Base-by-base conservation (phyloP, 805 yeast genomes). In the Candida sakaeoensis region DNA sequence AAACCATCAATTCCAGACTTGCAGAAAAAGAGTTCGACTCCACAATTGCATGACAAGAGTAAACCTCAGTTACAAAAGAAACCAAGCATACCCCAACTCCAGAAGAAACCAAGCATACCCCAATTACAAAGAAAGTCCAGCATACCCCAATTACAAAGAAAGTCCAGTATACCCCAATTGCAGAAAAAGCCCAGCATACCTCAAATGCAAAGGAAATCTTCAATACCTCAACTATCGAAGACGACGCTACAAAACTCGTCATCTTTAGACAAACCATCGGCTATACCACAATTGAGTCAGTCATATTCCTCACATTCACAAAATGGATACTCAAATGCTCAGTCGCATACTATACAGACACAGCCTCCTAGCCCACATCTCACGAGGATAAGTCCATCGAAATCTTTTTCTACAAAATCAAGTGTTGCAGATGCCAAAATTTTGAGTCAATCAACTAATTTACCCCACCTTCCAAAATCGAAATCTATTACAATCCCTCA, bases 401-500 rank as follows among this genome's bases (percentile, higher is more conserved):
- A 29, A 28, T 35, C 42, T 13, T 36, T 38, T 17, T 19, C 39
- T 14, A 16, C 24, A 7, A 42, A 39, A 21, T 33, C 17, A 2
- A n/a, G 5, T 8, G n/a, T 27, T 3, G n/a, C n/a, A n/a, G 19
- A 25, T 32, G 12, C 30, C 4, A 24, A n/a, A n/a, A 26, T 37
- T 9, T 25, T 41, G 13, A 29, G 9, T n/a, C 39, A 42, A 30
- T 26, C 45, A 3, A 30, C 43, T 9, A 39, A 39, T 23, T 13
- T 14, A 23, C 27, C 17, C 13, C 13, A 33, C 17, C 2, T 41
- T 24, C 33, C 40, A 16, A 32, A 33, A 33, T 35, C 43, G 15
- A 37, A 40, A 32, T 28, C 42, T 2, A 21, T 29, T 14, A 62
- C 66, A 1, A 43, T 54, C 7, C 63, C 65, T 8, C 49, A 57